Base-by-base conservation (phyloP, 495 filamentous ascomycete genomes). In the Echria macrotheca region DNA sequence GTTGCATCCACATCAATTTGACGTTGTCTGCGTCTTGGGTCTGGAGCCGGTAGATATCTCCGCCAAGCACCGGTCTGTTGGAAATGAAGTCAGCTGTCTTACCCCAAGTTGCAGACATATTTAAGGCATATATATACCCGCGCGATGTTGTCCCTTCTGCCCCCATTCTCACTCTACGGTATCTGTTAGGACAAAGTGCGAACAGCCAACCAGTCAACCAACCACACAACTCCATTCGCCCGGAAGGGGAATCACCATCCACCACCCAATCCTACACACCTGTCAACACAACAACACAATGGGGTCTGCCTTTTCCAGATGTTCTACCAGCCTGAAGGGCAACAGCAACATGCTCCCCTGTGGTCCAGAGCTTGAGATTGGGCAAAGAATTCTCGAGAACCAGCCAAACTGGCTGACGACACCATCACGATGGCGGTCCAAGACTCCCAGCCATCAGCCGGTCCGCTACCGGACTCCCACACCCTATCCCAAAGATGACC, bases 331-430 rank as follows among this genome's bases (percentile, higher is more conserved):
- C 42, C 26, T 12, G 2, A 50, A 47, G 29, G n/a, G n/a, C n/a
- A n/a, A n/a, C n/a, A n/a, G n/a, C n/a, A n/a, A n/a, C n/a, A n/a
- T n/a, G n/a, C n/a, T n/a, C n/a, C n/a, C n/a, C n/a, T n/a, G n/a
- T n/a, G n/a, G n/a, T n/a, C n/a, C n/a, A n/a, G n/a, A n/a, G n/a
- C n/a, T n/a, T n/a, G n/a, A 59, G n/a, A 41, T 45, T 25, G 50
- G 53, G 3, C 51, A 62, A 36, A 61, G 45, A 49, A 48, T 62
- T 23, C 46, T 62, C 41, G 56, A 59, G 18, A 59, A 35, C 35
- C 59, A 62, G 22, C 59, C 59, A n/a, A 62, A 62, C 53, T 62
- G 59, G 59, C 53, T 62, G 2, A 21, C 53, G 3, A 32, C 56
- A 1, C 59, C 59, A 0, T 44, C 56, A 1, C 41, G 39, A 29